Evolutionary conservation across 2,329 filamentous ascomycete species (phyloP), one percentile per base, ranked within the genome.

Genomic region (Rasamsonia emersonii): DNA sequence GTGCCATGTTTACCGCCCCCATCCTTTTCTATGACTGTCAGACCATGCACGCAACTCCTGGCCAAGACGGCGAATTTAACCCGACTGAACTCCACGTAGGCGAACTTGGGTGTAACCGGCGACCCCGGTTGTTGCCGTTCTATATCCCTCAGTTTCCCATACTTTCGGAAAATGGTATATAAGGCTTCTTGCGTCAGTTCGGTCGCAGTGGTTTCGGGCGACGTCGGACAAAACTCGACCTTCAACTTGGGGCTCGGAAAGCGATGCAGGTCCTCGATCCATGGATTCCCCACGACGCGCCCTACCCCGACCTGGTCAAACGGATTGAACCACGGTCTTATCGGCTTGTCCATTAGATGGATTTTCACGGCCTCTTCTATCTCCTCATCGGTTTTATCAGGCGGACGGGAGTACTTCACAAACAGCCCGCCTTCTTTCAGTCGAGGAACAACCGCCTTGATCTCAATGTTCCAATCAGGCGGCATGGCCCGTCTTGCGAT

Each of bases 361-460:
- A 74, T 62, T 15, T 71, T 64, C 3, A 94, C 62, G 3, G 65
- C 67, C 13, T 64, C 67, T 60, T 79, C 77, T 9, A 85, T 66
- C 17, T 77, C 70, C 13, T 64, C 61, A 2, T 68, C 54, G 7
- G 60, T 55, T 4, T 67, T 50, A 7, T 57, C 54, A 11, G 62
- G 46, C 44, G 68, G 65, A 43, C 74, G 74, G 10, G 70, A 71
- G 52, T 93, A 86, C 56, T 93, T 95, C 55, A 96, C 79, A 54
- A 93, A 96, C 1, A 85, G 86, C 9, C 91, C 91, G 10, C 91
- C 91, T 51, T 98, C 91, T 48, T 93, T 88, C 17, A 93, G 67
- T 3, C 86, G 73, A 0, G 88, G 86, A 11, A 95, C 58, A 10
- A 95, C 79, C 49, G 93, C 81, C 3, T 78, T 83, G 28, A 94